Conservation (phyloP, 345 rosid species). For the Camelina laxa region DNA sequence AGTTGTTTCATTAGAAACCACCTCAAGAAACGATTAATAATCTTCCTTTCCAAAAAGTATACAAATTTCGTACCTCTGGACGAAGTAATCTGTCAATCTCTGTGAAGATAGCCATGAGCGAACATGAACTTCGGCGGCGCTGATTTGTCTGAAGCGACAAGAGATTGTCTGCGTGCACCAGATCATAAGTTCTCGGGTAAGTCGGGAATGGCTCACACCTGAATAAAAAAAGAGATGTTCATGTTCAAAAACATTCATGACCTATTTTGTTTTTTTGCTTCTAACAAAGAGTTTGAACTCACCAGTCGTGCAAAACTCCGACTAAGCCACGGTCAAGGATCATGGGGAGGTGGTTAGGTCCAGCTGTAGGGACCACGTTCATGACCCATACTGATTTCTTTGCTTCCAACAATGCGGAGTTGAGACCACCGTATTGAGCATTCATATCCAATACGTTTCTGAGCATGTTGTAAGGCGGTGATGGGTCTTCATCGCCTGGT, state of each 20-base stretch:
- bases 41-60: background rate
- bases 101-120: slow-evolving; percentile 60
- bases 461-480: slow-evolving; percentile 96
- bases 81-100: slow-evolving; percentile 96
- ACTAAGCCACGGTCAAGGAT: slow-evolving; percentile 94
- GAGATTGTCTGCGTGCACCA: slow-evolving; percentile 88
- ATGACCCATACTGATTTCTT: slow-evolving; percentile 96
- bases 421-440: slow-evolving; percentile 89
- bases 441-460: slow-evolving; percentile 98
- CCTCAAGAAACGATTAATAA: background rate
- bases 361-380: slow-evolving; percentile 92
- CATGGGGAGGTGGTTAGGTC: slow-evolving; percentile 81
- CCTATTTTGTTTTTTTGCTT: no score
- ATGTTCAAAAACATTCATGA: no score
- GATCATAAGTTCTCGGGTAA: slow-evolving; percentile 92
- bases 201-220: slow-evolving; percentile 99
- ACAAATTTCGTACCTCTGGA: slow-evolving; percentile 74
- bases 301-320: slow-evolving; percentile 95
- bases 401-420: slow-evolving; percentile 77
- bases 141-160: slow-evolving; percentile 63
- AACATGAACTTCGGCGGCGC: slow-evolving; percentile 53
- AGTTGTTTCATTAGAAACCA: background rate
- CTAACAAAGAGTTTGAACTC: slow-evolving; percentile 25
- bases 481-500: slow-evolving; percentile 99
- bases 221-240: slow-evolving; percentile 32